Evolutionary conservation across 768 basidiomycete genomes (phyloP).

Genomic region (Mrakia hoshinonis): DNA sequence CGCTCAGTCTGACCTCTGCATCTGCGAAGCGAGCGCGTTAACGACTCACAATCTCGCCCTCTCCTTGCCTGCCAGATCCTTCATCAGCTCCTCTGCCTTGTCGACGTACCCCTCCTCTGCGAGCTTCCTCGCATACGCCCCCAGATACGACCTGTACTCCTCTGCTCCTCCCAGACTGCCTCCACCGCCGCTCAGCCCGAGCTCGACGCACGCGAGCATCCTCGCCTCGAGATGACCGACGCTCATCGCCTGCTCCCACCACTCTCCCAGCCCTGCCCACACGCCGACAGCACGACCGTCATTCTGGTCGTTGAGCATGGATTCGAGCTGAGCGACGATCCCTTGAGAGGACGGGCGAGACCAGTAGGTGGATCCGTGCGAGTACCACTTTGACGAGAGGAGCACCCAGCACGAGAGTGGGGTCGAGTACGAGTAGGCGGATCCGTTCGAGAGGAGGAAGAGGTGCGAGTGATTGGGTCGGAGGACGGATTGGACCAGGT

Average conservation of each 20-base stretch:
- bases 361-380: conserved; percentile 70
- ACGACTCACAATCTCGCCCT: conserved; percentile 40
- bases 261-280: conserved; percentile 47
- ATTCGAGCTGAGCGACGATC: conserved; percentile 51
- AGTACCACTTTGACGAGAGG: conserved; percentile 74
- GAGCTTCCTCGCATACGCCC: conserved; percentile 70
- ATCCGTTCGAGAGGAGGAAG: conserved; percentile 65
- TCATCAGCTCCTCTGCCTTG: conserved; percentile 84
- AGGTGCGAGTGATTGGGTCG: conserved; percentile 73
- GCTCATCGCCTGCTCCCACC: conserved; percentile 76
- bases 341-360: conserved; percentile 46
- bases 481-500: conserved; percentile 56
- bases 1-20: neutral
- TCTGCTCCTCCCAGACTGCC: too few species aligned
- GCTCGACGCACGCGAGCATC: conserved; percentile 59
- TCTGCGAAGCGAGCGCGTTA: neutral
- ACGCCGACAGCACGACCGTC: neutral
- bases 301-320: conserved; percentile 33
- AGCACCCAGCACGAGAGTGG: conserved; percentile 61
- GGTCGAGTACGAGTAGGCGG: conserved; percentile 69
- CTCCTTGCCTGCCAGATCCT: conserved; percentile 50
- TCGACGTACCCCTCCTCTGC: conserved; percentile 80
- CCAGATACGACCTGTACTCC: conserved; percentile 71
- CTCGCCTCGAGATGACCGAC: conserved; percentile 82
- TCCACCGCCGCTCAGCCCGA: conserved; percentile 58